Evolutionary conservation across 2,329 filamentous ascomycete genomes (phyloP), one percentile per base, ranked within the genome.

Genomic region (Colletotrichum limetticola): DNA sequence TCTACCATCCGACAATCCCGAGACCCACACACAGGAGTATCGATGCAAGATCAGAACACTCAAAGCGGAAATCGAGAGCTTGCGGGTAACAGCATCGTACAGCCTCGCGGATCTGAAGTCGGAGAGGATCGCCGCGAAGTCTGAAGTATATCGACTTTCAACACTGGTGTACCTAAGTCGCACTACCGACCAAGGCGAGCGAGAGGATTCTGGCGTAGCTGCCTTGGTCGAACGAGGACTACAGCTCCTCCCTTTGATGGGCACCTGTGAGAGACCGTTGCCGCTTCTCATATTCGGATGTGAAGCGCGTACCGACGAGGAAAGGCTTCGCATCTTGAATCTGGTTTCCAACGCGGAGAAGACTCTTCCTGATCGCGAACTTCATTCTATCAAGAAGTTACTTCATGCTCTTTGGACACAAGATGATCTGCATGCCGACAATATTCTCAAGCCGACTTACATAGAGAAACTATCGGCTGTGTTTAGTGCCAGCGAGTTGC

Each of bases 321-420:
- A 77, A 19, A 70, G 79, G 1, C 14, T 37, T 5, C 30, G 69
- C 0, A 57, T 76, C 7, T 64, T 79, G 1, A 68, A 78, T 3
- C 65, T 83, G 0, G 78, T 84, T 12, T 30, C 75, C 0, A 78
- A 74, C 52, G 79, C 79, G 0, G 76, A 78, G 8, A 59, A 65
- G 0, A 70, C 55, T 0, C n/a, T n/a, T 8, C 66, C 70, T 0
- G 77, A 76, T 1, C 68, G 79, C 6, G 77, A 75, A 2, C 75
- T 79, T 3, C 69, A 76, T 1, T 67, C 76, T 4, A 56, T 77
- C 0, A 77, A 74, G 49, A n/a, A 58, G 1, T 26, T 82, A 4
- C 14, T 83, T 1, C 66, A 81, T 53, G 75, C 77, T 0, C 42
- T 81, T 2, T 84, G 82, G 82, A 77, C 79, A 3, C 82, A 83